Evolutionary conservation across 2,329 filamentous ascomycete species (phyloP), one percentile per base, ranked within the genome.

Genomic region (Colletotrichum lini): DNA sequence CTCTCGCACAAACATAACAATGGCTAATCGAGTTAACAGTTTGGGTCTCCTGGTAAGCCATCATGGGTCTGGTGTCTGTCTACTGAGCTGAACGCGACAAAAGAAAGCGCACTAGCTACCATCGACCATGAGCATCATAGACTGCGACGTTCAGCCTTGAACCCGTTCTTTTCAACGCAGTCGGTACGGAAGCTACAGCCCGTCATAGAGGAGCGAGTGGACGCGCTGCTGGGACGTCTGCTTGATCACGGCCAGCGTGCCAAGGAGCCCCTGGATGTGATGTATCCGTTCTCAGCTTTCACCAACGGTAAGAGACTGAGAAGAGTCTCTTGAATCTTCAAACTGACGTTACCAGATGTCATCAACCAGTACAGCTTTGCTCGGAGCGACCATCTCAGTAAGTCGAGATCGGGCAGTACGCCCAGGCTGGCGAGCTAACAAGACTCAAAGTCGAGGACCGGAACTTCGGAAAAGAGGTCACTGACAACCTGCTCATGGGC

Each of bases 291-390:
- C 56, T 80, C 80, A 9, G 81, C 81, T 23, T 81, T 82, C 59
- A 81, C 81, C 53, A 82, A 82, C 66, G 81, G 80, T 81, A 60
- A 42, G 74, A 15, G 38, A n/a, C 56, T 12, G 23, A 18, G n/a
- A 18, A 18, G 16, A 7, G 9, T 18, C 7, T 47, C 3, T 47
- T 2, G 42, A 18, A 18, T 26, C 10, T 2, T 9, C 16, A 6
- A 18, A 23, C 70, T 75, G 68, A 74, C 23, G 30, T 26, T 15
- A 13, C 6, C 30, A 81, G 80, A 83, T 65, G 79, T 82, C 44
- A 82, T 83, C 53, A 82, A 82, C 67, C 81, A 83, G 74, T 83
- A 82, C 70, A 78, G 80, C 26, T 82, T 83, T 76, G 78, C 80
- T 67, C 75, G 78, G 62, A 79, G 76, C 65, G 78, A 80, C 30